Evolutionary conservation across 1,139 yeast species (phyloP).

Genomic region (Geotrichum phurueaensis): DNA sequence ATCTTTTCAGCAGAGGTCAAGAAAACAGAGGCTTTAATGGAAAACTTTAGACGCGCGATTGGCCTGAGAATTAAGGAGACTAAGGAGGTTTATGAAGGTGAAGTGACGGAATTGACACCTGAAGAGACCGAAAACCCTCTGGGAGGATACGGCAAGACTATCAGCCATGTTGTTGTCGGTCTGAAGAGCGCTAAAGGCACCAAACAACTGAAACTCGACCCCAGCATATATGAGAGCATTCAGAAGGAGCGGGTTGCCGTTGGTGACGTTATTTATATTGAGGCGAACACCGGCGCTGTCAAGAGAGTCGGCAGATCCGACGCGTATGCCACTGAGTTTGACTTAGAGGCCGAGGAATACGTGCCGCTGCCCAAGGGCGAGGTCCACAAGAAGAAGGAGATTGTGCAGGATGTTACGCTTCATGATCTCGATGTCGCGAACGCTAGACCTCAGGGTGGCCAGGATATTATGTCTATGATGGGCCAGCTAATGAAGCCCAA

Average conservation of each 20-base stretch:
- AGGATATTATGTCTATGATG: conserved; percentile 97
- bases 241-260: conserved; percentile 92
- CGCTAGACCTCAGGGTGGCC: conserved; percentile 98
- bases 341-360: conserved; percentile 95
- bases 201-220: conserved; percentile 85
- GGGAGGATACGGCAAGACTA: conserved; percentile 97
- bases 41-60: conserved; percentile 92
- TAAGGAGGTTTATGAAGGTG: conserved; percentile 98
- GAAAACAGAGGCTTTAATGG: conserved; percentile 96
- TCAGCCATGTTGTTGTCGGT: conserved; percentile 89
- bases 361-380: conserved; percentile 98
- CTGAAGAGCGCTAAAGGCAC: conserved; percentile 95
- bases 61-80: conserved; percentile 95
- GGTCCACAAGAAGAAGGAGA: conserved; percentile 96
- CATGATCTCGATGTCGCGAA: conserved; percentile 96
- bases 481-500: conserved; percentile 94
- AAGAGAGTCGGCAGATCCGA: conserved; percentile 97
- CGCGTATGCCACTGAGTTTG: conserved; percentile 97
- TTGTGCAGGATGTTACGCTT: conserved; percentile 93
- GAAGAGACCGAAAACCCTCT: conserved; percentile 96
- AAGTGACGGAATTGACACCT: conserved; percentile 91
- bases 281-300: conserved; percentile 95
- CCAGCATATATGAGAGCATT: conserved; percentile 89
- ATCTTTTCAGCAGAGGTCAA: conserved; percentile 95
- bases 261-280: conserved; percentile 96